phyloP scores from a whole-genome alignment of 306 rosid genomes.

The Prunus campanulata region DNA sequence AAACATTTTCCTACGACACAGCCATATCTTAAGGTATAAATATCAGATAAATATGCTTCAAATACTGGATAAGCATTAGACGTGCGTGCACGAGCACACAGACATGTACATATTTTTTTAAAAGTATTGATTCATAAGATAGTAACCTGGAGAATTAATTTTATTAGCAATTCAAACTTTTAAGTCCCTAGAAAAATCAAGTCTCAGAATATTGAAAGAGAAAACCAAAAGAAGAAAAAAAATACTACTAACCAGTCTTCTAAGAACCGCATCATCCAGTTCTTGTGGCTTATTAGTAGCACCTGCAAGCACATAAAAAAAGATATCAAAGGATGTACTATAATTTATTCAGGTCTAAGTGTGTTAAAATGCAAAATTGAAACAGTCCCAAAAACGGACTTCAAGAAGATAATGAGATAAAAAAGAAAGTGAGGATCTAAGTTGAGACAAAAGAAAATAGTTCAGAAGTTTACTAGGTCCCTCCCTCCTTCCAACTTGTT shows the following conservation, averaged over 20 bases:
- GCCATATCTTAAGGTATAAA: background rate
- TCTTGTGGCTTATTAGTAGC: constrained; percentile 99
- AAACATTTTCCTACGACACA: background rate
- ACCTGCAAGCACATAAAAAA: constrained; percentile 48
- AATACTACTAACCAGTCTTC: constrained; percentile 70
- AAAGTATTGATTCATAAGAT: background rate
- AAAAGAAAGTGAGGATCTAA: background rate
- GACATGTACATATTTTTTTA: background rate
- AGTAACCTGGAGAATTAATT: background rate
- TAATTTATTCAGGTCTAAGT: background rate
- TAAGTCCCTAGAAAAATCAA: constrained; percentile 1
- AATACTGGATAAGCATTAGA: background rate
- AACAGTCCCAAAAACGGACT: background rate
- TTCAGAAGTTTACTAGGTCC: background rate
- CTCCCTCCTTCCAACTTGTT: background rate
- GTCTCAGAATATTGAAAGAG: background rate
- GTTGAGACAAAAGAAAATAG: background rate
- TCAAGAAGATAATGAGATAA: background rate
- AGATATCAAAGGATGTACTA: background rate
- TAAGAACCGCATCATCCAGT: constrained; percentile 93
- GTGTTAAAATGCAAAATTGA: background rate
- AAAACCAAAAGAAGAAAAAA: too few relatives aligned
- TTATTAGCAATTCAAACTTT: background rate
- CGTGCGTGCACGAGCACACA: background rate
- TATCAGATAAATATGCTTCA: background rate